phyloP scores from a whole-genome alignment of 192 early-diverging fungal genomes.

The Linnemannia schmuckeri region DNA sequence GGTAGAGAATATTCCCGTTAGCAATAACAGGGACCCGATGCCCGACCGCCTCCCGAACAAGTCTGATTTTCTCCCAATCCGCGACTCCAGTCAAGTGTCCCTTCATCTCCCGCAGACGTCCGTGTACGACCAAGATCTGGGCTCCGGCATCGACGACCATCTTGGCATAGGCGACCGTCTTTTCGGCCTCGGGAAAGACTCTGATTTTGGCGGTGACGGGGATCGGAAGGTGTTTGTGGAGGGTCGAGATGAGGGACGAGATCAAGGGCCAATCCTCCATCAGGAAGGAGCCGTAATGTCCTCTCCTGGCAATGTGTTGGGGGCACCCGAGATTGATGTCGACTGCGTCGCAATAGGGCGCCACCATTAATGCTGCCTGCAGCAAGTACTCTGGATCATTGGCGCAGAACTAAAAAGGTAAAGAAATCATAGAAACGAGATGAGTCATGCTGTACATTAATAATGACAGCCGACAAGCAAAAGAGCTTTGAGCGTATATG shows the following conservation, averaged over 20 bases:
- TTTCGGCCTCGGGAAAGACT: conserved; percentile 87
- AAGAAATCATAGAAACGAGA: not conserved
- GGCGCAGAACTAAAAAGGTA: conserved; percentile 86
- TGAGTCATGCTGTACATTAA: not conserved
- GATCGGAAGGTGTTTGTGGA: conserved; percentile 84
- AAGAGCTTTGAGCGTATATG: not conserved
- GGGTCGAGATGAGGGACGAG: conserved; percentile 61
- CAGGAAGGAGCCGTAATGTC: conserved; percentile 93
- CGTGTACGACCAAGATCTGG: conserved; percentile 94
- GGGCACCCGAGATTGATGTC: conserved; percentile 98
- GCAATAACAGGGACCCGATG: conserved; percentile 89
- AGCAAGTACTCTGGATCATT: conserved; percentile 92
- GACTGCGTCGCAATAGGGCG: conserved; percentile 89
- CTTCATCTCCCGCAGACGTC: conserved; percentile 94
- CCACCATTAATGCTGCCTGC: conserved; percentile 85
- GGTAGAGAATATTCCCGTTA: conserved; percentile 97
- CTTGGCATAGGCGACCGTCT: conserved; percentile 94
- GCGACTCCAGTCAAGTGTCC: conserved; percentile 96
- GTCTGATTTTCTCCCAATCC: conserved; percentile 94
- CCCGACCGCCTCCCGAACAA: conserved; percentile 83
- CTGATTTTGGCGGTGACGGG: conserved; percentile 98
- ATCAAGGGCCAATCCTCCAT: conserved; percentile 96
- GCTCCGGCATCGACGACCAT: conserved; percentile 94
- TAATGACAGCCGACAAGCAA: not conserved
- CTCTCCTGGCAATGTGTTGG: conserved; percentile 91